Conservation (phyloP, 768 basidiomycete species). For the Lentinula guzmanii region DNA sequence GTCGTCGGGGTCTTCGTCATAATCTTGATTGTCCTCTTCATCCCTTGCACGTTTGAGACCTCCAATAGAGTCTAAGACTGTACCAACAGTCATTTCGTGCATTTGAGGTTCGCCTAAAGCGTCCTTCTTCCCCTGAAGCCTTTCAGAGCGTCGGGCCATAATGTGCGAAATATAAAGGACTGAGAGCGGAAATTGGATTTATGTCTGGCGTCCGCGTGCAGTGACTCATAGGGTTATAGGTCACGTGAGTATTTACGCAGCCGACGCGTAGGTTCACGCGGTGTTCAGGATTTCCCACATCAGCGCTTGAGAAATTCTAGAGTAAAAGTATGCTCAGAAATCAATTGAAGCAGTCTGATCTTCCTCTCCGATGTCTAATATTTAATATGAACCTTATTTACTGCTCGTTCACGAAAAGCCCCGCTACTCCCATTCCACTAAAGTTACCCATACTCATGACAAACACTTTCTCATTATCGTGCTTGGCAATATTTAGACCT, state of each 20-base stretch:
- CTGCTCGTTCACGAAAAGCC: slow-evolving; percentile 80
- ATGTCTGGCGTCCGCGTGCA: not conserved
- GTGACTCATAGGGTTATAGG: not conserved
- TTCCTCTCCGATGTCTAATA: too few relatives aligned
- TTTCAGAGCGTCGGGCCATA: not conserved
- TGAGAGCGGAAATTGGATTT: not conserved
- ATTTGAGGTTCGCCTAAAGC: not conserved
- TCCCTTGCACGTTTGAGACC: not conserved
- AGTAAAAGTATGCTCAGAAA: too few relatives aligned
- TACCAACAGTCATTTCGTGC: not conserved
- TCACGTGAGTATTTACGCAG: not conserved
- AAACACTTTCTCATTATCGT: slow-evolving; percentile 70
- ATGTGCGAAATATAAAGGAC: not conserved
- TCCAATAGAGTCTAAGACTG: too few relatives aligned
- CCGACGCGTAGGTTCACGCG: too few relatives aligned
- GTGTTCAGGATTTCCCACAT: too few relatives aligned
- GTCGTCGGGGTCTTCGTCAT: not conserved
- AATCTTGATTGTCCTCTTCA: not conserved
- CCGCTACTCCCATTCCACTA: slow-evolving; percentile 88
- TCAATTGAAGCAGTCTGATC: too few relatives aligned
- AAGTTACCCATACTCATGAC: slow-evolving; percentile 92
- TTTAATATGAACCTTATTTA: slow-evolving; percentile 20
- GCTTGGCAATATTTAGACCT: slow-evolving; percentile 74
- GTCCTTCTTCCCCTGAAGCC: not conserved
- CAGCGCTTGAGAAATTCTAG: too few relatives aligned